Conservation (phyloP, 345 rosid genomes). For the Geranium brycei region DNA sequence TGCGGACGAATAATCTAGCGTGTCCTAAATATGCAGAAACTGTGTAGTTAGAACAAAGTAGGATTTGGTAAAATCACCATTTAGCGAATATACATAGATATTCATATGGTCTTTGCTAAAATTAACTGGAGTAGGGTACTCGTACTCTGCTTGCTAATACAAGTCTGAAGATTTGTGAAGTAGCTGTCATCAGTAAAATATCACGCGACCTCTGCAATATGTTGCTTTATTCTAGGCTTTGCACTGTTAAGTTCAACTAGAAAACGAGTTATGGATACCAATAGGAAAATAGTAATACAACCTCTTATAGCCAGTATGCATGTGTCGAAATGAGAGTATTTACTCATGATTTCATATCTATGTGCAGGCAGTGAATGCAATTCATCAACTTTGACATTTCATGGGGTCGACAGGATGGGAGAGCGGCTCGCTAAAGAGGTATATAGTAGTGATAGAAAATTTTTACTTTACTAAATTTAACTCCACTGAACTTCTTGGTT, state of each 20-base stretch:
- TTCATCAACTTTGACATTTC: conserved; percentile 62
- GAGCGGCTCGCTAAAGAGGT: conserved; percentile 92
- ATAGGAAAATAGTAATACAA: neutral
- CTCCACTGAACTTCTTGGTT: conserved; percentile 3
- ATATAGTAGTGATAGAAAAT: conserved; percentile 10
- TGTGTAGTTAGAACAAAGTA: neutral
- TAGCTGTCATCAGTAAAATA: neutral
- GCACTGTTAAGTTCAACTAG: neutral
- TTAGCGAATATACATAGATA: neutral
- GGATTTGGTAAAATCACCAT: neutral
- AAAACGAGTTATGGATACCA: neutral
- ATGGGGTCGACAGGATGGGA: conserved; percentile 91
- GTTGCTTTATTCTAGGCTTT: neutral
- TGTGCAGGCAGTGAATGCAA: conserved; percentile 81
- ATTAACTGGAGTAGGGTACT: too few relatives aligned
- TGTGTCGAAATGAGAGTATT: neutral
- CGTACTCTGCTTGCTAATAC: neutral
- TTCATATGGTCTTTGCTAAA: too few relatives aligned
- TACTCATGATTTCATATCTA: neutral
- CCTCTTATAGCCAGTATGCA: neutral
- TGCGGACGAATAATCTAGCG: neutral
- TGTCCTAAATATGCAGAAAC: neutral
- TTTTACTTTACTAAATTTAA: conserved; percentile 7
- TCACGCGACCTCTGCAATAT: neutral
- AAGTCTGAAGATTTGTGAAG: neutral